Evolutionary conservation across 768 basidiomycete genomes (phyloP), one percentile per base, ranked within the genome.

Genomic region (Boletus subcaerulescens): DNA sequence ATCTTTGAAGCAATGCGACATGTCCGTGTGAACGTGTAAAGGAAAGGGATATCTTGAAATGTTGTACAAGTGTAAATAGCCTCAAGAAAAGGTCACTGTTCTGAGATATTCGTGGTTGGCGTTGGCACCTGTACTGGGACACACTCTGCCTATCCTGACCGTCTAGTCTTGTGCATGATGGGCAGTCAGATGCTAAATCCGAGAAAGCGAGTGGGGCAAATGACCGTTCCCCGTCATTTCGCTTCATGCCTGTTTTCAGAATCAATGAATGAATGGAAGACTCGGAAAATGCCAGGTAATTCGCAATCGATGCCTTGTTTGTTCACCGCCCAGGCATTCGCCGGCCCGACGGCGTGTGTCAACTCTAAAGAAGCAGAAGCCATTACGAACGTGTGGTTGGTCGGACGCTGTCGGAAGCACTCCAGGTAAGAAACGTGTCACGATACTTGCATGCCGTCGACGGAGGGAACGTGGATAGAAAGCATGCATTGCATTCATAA

Each of bases 401-500:
- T 35, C 40, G 14, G 42, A 48, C 29, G 22, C 22, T 6, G 20
- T 36, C 11, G n/a, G 43, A 9, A 41, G 15, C 10, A 44, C 42
- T 36, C 29, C 7, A 54, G 58, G 50, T 45, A 50, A 47, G 42
- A 55, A 17, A 53, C 42, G 40, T 55, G 48, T 43, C 32, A 39
- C 14, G 22, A 54, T 50, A 13, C 7, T 53, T 15, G 61, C 49
- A 50, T 52, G 52, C 53, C 43, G 50, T 55, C 61, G 53, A 50
- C 40, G 48, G 45, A 41, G 41, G 35, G 49, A 58, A 70, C 67
- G 63, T 48, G 57, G 47, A 56, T 59, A 50, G 43, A 55, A 51
- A 57, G 50, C 52, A 71, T 68, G 60, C 43, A 49, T 53, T 50
- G 66, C 61, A 64, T 67, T 67, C 65, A 63, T 68, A 50, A 43